Percentiles rank a stretch among this genome's conserved stretches.
These are phyloP conservation scores for Boletus rufocinnamomeus DNA, from an alignment of 768 basidiomycete species.

Conservation along the genomic window DNA sequence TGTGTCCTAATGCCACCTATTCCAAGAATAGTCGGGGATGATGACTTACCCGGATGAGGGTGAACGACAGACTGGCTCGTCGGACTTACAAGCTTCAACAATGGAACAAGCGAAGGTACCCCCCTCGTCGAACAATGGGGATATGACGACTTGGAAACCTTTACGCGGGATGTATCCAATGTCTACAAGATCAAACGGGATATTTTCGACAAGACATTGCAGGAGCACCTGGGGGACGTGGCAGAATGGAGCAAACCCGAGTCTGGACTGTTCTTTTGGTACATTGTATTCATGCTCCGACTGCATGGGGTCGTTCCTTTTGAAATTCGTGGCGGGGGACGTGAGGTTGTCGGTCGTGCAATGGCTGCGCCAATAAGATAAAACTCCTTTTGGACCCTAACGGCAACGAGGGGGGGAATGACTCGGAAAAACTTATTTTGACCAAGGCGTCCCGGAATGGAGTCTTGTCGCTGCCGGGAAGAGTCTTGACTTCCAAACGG, in stretches of 20 bases:
- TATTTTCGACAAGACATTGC: conserved; percentile 69
- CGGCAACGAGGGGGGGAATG: conserved; percentile 41
- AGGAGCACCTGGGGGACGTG: conserved; percentile 67
- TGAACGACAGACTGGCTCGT: conserved; percentile 51
- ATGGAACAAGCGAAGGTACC: conserved; percentile 55
- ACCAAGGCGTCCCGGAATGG: conserved; percentile 72
- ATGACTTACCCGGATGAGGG: not conserved
- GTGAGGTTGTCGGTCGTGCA: not conserved
- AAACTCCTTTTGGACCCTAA: conserved; percentile 49
- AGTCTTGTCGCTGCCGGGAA: conserved; percentile 80
- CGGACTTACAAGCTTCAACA: conserved; percentile 62
- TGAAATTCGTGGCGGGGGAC: conserved; percentile 4
- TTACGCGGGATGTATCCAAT: conserved; percentile 58
- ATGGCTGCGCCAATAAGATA: conserved; percentile 46
- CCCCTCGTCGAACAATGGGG: conserved; percentile 65
- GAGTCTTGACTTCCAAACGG: conserved; percentile 69
- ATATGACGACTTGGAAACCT: conserved; percentile 64
- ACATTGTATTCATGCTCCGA: conserved; percentile 26
- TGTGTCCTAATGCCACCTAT: conserved; percentile 34
- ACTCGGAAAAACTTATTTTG: conserved; percentile 67
- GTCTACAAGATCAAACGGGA: conserved; percentile 71
- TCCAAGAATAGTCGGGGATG: not conserved
- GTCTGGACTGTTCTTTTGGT: conserved; percentile 88
- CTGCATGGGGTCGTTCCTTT: conserved; percentile 1
- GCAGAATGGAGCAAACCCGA: conserved; percentile 67